Evolutionary conservation across 129 eudicot species (phyloP), one percentile per base, ranked within the genome.

Genomic region (Cynara cardunculus): DNA sequence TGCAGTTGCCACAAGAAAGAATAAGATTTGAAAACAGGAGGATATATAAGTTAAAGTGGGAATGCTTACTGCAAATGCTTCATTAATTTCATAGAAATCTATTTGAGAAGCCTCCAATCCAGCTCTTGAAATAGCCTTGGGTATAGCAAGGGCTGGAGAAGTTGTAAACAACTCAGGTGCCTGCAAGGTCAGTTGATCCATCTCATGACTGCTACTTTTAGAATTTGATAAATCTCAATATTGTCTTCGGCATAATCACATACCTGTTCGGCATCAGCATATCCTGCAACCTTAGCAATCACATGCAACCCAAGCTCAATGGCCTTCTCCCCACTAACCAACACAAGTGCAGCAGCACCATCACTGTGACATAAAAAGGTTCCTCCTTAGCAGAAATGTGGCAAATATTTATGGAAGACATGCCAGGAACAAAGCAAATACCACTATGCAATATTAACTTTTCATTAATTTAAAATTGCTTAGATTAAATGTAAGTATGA

Each of bases 241-340:
- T 21, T 16, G 0, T 12, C 41, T 34, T 61, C 24, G 19, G 18
- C 75, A 26, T 74, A 78, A 44, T 39, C 25, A 41, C 25, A 27
- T 79, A 93, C 98, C 93, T 94, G 98, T 74, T 96, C 98, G 25
- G 97, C 97, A 89, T 94, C 98, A 74, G 93, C 97, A 72, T 89
- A 94, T 62, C 97, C 97, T 8, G 89, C 56, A 81, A 94, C 90
- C 87, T 88, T 91, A 27, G 91, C 98, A 64, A 93, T 86, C 78
- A 88, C 92, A 56, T 86, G 74, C 16, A 89, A 87, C 44, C 97
- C 97, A 75, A 92, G 97, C 83, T 92, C 69, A 30, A 92, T 73
- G 25, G 91, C 97, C 59, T 75, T 90, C 86, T 92, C 89, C 65
- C 95, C 95, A 76, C 97, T 92, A 72, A 90, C 95, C 69, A 92